phyloP scores from a whole-genome alignment of 2,329 filamentous ascomycete species.

The Ascochyta lentis region DNA sequence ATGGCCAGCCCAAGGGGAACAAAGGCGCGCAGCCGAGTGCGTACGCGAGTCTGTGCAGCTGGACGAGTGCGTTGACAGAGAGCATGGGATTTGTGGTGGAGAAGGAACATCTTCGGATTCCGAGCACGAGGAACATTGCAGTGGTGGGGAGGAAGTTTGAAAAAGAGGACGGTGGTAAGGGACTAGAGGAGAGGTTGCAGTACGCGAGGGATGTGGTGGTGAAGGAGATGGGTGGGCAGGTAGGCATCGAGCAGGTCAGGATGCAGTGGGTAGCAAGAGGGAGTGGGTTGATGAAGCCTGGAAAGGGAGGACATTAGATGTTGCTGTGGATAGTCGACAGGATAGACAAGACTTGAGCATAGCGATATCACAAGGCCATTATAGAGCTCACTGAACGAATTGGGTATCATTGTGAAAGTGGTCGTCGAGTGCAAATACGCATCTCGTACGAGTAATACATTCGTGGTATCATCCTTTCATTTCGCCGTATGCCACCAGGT shows the following conservation, averaged over 20 bases:
- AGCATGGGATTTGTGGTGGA: slow-evolving; percentile 80
- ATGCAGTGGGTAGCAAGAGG: slow-evolving; percentile 61
- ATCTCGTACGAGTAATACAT: slow-evolving; percentile 41
- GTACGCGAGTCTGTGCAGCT: slow-evolving; percentile 83
- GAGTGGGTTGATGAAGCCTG: slow-evolving; percentile 53
- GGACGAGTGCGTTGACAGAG: slow-evolving; percentile 72
- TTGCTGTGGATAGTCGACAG: neutral
- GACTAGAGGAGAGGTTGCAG: slow-evolving; percentile 63
- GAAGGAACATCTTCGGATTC: slow-evolving; percentile 86
- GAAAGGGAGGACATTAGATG: slow-evolving; percentile 51
- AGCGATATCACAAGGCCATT: neutral
- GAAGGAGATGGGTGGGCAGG: slow-evolving; percentile 53
- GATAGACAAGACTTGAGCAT: neutral
- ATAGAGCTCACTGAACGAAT: slow-evolving; percentile 36
- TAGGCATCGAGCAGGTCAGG: slow-evolving; percentile 52
- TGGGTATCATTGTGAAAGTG: slow-evolving; percentile 48
- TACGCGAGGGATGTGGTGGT: slow-evolving; percentile 69
- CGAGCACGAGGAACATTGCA: slow-evolving; percentile 86
- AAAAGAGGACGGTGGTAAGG: slow-evolving; percentile 56
- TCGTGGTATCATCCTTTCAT: slow-evolving; percentile 49
- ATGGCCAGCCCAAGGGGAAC: slow-evolving; percentile 34
- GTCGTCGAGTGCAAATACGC: slow-evolving; percentile 33
- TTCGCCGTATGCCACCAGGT: slow-evolving; percentile 45
- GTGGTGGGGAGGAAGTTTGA: slow-evolving; percentile 68
- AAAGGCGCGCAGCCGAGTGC: slow-evolving; percentile 63